Percentiles rank a stretch among this genome's conserved stretches.
Conservation (phyloP, 148 eudicot species). For the Rheum nobile region DNA sequence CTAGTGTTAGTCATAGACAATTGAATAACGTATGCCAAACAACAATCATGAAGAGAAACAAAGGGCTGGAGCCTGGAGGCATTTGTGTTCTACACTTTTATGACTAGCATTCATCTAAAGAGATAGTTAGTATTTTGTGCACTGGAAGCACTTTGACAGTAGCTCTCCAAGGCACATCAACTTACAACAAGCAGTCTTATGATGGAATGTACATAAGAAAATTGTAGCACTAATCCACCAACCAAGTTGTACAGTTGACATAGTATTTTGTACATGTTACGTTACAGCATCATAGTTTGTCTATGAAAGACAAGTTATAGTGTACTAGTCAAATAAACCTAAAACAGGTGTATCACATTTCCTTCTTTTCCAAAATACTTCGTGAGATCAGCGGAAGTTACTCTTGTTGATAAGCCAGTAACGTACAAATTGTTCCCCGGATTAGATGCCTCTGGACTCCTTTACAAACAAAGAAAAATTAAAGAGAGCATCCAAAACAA, state of each 20-base stretch:
- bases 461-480: slow-evolving; percentile 16
- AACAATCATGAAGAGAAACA: neutral
- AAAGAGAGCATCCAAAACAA: neutral
- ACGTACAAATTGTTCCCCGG: slow-evolving; percentile 69
- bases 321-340: neutral
- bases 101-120: neutral
- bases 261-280: neutral
- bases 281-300: neutral
- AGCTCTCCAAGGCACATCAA: neutral
- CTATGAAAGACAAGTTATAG: neutral
- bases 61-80: neutral
- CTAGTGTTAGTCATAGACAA: neutral
- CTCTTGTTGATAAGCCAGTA: slow-evolving; percentile 66
- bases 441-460: slow-evolving; percentile 45
- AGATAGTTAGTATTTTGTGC: neutral
- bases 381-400: slow-evolving; percentile 46
- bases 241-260: neutral
- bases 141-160: neutral
- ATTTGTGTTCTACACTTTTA: neutral
- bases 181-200: neutral
- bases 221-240: neutral
- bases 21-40: neutral
- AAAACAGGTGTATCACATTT: slow-evolving; percentile 41
- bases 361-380: slow-evolving; percentile 51
- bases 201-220: neutral